Evolutionary conservation across 2,329 filamentous ascomycete species (phyloP).

Genomic region (Aspergillus bombycis): DNA sequence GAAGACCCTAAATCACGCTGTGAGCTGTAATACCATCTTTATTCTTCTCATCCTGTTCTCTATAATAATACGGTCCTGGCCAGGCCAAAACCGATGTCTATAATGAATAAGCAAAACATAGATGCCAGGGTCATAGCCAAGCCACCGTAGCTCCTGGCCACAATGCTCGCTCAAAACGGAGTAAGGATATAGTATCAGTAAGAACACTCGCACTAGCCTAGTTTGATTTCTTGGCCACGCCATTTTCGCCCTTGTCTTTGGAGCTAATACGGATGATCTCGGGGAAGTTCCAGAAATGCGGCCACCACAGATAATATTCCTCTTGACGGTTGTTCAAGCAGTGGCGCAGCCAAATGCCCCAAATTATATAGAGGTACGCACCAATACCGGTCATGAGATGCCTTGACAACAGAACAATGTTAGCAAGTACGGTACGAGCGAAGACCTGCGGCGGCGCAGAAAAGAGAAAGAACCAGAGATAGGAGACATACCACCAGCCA

Average conservation of each 20-base stretch:
- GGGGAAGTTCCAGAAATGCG: conserved; percentile 62
- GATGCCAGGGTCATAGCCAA: neutral
- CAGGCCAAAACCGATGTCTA: conserved; percentile 17
- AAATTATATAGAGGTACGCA: conserved; percentile 82
- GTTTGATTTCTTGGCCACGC: conserved; percentile 34
- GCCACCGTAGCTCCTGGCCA: conserved; percentile 9
- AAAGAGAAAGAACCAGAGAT: neutral
- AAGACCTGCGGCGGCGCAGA: neutral
- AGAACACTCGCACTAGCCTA: conserved; percentile 15
- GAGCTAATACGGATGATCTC: conserved; percentile 49
- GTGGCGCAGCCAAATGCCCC: conserved; percentile 80
- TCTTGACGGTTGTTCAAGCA: conserved; percentile 74
- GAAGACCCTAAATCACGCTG: neutral
- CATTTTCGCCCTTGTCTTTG: conserved; percentile 21
- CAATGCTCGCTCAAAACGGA: neutral
- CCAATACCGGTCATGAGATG: conserved; percentile 81
- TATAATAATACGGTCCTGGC: conserved; percentile 14
- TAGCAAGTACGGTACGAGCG: conserved; percentile 15
- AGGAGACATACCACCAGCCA: conserved; percentile 65
- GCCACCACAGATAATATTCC: conserved; percentile 73
- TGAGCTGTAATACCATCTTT: conserved; percentile 16
- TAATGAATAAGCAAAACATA: conserved; percentile 8
- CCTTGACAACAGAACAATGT: conserved; percentile 44
- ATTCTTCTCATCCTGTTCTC: conserved; percentile 15
- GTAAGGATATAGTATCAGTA: conserved; percentile 9